These are phyloP conservation scores for Phialemoniopsis sp. DNA, from an alignment of 2,329 filamentous ascomycete species.

Conservation along the genomic window DNA sequence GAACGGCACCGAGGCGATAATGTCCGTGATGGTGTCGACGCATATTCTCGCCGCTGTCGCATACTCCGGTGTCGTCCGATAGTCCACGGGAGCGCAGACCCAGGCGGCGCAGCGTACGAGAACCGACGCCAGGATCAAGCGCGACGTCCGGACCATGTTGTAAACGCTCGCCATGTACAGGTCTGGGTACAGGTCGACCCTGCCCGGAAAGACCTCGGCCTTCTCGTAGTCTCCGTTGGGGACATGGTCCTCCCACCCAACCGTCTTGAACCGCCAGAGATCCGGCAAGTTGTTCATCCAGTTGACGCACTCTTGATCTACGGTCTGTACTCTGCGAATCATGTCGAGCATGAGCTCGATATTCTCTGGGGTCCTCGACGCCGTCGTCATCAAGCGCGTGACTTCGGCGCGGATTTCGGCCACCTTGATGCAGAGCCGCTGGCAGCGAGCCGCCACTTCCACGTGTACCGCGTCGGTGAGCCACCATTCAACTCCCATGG, in stretches of 20 bases:
- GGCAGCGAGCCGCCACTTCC: conserved; percentile 39
- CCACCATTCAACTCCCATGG: conserved; percentile 58
- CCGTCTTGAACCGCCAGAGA: conserved; percentile 45
- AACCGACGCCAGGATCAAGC: conserved; percentile 50
- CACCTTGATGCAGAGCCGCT: conserved; percentile 48
- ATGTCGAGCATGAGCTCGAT: conserved; percentile 45
- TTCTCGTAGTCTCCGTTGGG: conserved; percentile 45
- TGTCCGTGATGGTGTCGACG: conserved; percentile 50
- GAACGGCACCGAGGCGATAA: conserved; percentile 58
- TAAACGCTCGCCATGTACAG: conserved; percentile 54
- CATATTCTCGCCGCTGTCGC: conserved; percentile 47
- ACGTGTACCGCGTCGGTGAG: conserved; percentile 47
- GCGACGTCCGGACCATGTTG: conserved; percentile 50
- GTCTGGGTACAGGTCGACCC: conserved; percentile 56
- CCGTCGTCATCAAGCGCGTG: conserved; percentile 41
- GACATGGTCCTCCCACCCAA: conserved; percentile 53
- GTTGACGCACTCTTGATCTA: conserved; percentile 46
- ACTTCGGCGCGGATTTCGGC: conserved; percentile 52
- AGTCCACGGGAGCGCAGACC: conserved; percentile 57
- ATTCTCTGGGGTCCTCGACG: conserved; percentile 42
- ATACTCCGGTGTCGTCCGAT: conserved; percentile 59
- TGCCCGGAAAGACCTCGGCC: conserved; percentile 56
- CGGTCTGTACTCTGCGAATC: conserved; percentile 43
- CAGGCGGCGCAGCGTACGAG: conserved; percentile 58
- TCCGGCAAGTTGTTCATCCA: conserved; percentile 49